Percentiles rank a stretch among this genome's conserved stretches.
Conservation (phyloP, 257 asterid genomes). For the Gentiana dahurica region DNA sequence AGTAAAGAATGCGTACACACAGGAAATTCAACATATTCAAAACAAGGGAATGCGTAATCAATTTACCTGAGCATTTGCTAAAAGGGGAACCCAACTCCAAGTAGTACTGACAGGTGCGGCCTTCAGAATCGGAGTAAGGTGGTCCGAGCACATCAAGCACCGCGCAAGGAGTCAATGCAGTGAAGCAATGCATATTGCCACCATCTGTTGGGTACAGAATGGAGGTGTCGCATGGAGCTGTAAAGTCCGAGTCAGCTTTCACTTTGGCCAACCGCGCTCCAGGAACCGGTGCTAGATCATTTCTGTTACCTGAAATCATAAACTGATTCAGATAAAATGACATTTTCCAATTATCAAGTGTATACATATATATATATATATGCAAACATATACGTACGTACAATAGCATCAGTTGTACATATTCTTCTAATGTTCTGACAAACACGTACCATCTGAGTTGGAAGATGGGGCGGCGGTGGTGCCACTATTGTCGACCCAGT, state of each 20-base stretch:
- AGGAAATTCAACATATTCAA: not conserved
- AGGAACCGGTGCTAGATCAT: not conserved
- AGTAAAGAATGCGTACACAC: not conserved
- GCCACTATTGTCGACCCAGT: conserved; percentile 38
- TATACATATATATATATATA: not conserved
- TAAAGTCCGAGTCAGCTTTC: conserved; percentile 54
- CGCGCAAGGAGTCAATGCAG: conserved; percentile 75
- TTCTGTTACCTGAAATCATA: no score
- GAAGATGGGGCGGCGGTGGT: conserved; percentile 10
- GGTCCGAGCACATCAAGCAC: conserved; percentile 92
- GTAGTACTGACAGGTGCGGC: conserved; percentile 84
- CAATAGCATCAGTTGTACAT: no score
- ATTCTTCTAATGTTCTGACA: no score
- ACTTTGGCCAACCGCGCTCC: conserved; percentile 49
- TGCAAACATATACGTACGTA: not conserved
- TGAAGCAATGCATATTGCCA: conserved; percentile 82
- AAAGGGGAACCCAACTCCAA: conserved; percentile 34
- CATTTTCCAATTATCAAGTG: no score
- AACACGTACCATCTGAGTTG: not conserved
- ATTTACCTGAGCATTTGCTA: conserved; percentile 21
- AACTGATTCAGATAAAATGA: no score
- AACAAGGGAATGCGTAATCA: no score
- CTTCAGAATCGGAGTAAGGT: conserved; percentile 72
- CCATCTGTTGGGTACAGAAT: conserved; percentile 76
- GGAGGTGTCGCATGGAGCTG: conserved; percentile 50